Evolutionary conservation across 805 yeast genomes (phyloP), one percentile per base, ranked within the genome.

Genomic region (Candida saitoana): DNA sequence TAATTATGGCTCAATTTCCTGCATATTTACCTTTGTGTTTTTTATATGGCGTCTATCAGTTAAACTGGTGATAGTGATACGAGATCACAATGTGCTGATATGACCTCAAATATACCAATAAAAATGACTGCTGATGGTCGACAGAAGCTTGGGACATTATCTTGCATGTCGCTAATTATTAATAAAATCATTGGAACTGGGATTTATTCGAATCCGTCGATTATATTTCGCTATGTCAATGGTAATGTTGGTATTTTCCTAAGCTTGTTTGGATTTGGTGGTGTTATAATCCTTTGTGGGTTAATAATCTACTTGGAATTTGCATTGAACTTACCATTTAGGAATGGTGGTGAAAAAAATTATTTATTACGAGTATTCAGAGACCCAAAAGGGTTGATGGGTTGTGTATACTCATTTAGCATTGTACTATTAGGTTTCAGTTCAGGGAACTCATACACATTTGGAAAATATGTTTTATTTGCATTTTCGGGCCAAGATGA

Each of bases 401-500:
- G 73, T 3, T 64, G 69, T 41, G 49, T 65, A 3, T 68, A 68
- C 45, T 74, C 82, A 3, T 73, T 79, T 36, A 73, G 71, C 36
- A 71, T 77, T 44, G 79, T 80, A n/a, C 48, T 79, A 18, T 59
- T 81, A 11, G 82, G 84, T 2, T 77, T 79, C 54, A 75, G 82
- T 42, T 74, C 84, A 5, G 82, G 83, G 2, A 81, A 81, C 50
- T 67, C 81, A 18, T 79, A 74, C 52, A 85, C 85, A 0, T 79
- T 81, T 57, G 87, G 87, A 2, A 71, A 77, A 43, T 80, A 80
- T 52, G 53, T 79, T 4, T 66, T 77, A 46, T 68, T 49, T 44
- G 66, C 72, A 2, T 40, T 60, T 18, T 59, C 60, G 25, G 61
- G 60, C 20, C 50, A 55, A 14, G 51, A 51, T 8, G 49, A 48